Percentiles rank a stretch among this genome's conserved stretches.
These are phyloP conservation scores for Tricladium varicosporioides DNA, from an alignment of 2,329 filamentous ascomycete species.

Conservation along the genomic window DNA sequence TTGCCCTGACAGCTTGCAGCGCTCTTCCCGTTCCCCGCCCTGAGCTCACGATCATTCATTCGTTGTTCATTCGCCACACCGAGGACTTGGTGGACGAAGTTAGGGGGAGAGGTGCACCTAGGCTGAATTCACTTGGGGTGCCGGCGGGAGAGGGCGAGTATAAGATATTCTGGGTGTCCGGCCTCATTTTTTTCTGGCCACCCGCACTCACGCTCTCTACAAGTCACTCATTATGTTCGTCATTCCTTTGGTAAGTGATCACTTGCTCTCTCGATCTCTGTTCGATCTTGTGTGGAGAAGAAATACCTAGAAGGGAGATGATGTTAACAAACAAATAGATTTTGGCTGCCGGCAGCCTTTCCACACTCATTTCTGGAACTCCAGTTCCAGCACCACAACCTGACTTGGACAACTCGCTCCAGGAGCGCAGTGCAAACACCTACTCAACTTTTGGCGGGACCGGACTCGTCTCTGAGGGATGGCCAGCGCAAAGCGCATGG, in stretches of 20 bases:
- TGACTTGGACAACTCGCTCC: background rate
- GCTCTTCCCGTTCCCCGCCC: background rate
- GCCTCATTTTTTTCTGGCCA: background rate
- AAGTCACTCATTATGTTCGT: constrained; percentile 15
- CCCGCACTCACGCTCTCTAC: constrained; percentile 4
- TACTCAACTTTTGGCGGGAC: constrained; percentile 13
- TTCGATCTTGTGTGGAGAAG: background rate
- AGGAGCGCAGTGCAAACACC: background rate
- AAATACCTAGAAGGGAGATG: no score
- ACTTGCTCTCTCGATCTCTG: background rate
- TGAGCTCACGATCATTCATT: background rate
- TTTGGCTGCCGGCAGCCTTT: constrained; percentile 22
- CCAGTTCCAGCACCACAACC: constrained; percentile 13
- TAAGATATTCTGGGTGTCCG: background rate
- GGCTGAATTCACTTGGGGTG: background rate
- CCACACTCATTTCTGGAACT: constrained; percentile 18
- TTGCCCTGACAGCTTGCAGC: background rate
- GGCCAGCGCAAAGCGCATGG: constrained; percentile 15
- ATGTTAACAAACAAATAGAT: background rate
- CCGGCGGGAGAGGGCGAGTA: background rate
- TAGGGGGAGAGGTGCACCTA: background rate
- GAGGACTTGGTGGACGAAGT: background rate
- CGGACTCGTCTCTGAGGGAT: constrained; percentile 10
- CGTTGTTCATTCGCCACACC: background rate
- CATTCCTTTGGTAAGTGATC: constrained; percentile 15